Conservation (phyloP, 2,329 filamentous ascomycete species). For the Trichoderma sp. region DNA sequence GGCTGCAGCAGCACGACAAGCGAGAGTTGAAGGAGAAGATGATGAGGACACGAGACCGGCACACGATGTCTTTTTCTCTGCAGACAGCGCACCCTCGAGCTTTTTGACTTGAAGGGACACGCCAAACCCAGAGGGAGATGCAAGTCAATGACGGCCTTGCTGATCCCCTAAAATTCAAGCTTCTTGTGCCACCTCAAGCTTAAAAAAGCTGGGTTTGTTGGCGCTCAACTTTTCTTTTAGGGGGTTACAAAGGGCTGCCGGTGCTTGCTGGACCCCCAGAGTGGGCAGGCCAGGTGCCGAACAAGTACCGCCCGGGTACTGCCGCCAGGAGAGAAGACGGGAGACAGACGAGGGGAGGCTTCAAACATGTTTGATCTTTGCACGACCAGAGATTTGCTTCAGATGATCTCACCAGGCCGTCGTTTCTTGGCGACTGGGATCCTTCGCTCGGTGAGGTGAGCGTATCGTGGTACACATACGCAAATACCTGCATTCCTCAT, state of each 20-base stretch:
- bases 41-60: background rate
- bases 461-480: no score
- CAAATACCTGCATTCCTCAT: no score
- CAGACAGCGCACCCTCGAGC: no score
- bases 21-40: background rate
- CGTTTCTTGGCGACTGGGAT: no score
- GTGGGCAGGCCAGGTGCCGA: background rate
- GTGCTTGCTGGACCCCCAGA: background rate
- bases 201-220: background rate
- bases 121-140: background rate
- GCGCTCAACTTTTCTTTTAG: background rate
- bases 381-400: no score
- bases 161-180: constrained; percentile 5
- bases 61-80: no score
- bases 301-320: background rate
- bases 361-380: no score
- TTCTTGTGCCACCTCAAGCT: background rate
- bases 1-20: background rate
- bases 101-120: no score
- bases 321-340: no score
- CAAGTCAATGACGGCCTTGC: background rate
- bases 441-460: no score
- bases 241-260: background rate
- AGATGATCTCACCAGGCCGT: no score
- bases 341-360: no score